Evolutionary conservation across 805 yeast species (phyloP).

Genomic region (Wickerhamomyces silvicola): DNA sequence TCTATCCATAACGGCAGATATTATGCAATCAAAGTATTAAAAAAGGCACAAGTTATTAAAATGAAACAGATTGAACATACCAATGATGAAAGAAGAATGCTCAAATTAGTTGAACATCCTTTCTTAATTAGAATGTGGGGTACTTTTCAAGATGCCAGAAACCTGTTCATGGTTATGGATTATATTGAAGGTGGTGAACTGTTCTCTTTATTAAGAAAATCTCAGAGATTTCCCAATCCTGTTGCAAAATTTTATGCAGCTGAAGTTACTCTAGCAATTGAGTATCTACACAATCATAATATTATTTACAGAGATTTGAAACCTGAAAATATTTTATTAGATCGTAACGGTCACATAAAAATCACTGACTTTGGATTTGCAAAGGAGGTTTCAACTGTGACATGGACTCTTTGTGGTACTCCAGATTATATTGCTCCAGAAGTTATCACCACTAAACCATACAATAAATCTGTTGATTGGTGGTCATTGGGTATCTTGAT

Average conservation of each 20-base stretch:
- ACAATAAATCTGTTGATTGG: constrained; percentile 95
- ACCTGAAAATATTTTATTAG: constrained; percentile 87
- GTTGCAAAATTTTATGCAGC: constrained; percentile 96
- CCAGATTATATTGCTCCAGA: constrained; percentile 98
- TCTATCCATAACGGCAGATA: constrained; percentile 86
- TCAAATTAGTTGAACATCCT: constrained; percentile 82
- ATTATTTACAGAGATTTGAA: constrained; percentile 88
- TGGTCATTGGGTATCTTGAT: constrained; percentile 93
- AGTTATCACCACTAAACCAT: constrained; percentile 88
- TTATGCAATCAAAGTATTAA: constrained; percentile 88
- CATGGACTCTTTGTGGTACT: constrained; percentile 92
- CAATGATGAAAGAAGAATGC: constrained; percentile 87
- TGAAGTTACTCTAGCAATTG: constrained; percentile 79
- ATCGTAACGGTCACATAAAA: constrained; percentile 85
- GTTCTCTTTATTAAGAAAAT: constrained; percentile 76
- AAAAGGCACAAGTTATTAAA: constrained; percentile 80
- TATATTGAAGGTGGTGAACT: constrained; percentile 95
- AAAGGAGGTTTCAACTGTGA: constrained; percentile 84
- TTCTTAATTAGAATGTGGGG: constrained; percentile 95
- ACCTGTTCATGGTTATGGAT: constrained; percentile 93
- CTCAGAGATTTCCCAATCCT: constrained; percentile 89
- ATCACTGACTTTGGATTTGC: constrained; percentile 95
- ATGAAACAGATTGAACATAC: constrained; percentile 96
- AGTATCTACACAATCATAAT: constrained; percentile 77
- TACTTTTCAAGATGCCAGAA: constrained; percentile 82